Conservation (phyloP, 1,284 basidiomycete species). For the Schizophyllum commune region DNA sequence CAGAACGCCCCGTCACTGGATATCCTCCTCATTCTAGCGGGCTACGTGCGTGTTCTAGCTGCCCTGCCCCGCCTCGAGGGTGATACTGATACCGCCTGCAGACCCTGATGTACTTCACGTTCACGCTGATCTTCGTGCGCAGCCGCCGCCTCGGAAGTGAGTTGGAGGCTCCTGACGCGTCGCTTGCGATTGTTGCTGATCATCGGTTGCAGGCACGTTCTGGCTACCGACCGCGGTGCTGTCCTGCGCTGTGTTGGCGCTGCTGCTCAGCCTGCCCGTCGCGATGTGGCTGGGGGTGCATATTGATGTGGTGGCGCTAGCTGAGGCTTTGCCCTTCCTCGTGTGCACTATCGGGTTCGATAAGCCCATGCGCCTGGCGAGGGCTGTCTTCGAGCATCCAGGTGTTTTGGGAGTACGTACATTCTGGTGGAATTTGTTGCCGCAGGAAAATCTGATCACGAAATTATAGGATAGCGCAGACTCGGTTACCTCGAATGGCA, state of each 20-base stretch:
- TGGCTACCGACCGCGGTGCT: constrained; percentile 85
- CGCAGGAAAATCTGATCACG: neutral
- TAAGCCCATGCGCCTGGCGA: constrained; percentile 89
- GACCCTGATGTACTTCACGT: constrained; percentile 87
- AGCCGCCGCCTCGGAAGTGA: constrained; percentile 69
- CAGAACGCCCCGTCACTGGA: constrained; percentile 93
- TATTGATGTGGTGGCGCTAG: constrained; percentile 88
- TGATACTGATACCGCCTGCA: neutral
- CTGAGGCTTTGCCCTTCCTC: constrained; percentile 94
- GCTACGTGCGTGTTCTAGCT: constrained; percentile 50
- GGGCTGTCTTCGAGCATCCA: constrained; percentile 85
- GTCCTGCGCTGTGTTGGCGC: constrained; percentile 80
- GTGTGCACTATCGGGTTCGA: constrained; percentile 98
- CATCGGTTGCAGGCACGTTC: constrained; percentile 51
- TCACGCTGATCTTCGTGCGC: constrained; percentile 83
- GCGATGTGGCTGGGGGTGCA: constrained; percentile 81
- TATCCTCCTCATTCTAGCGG: constrained; percentile 91
- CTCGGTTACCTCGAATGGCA: neutral
- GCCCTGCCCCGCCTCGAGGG: neutral
- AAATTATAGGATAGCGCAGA: neutral
- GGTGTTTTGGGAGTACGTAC: constrained; percentile 24
- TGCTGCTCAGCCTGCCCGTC: constrained; percentile 81
- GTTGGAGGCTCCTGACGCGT: neutral
- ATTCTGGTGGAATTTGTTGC: constrained; percentile 5
- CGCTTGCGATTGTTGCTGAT: neutral